Percentiles rank a stretch among this genome's conserved stretches.
Conservation (phyloP, 306 rosid species). For the Citrullus mucosospermus region DNA sequence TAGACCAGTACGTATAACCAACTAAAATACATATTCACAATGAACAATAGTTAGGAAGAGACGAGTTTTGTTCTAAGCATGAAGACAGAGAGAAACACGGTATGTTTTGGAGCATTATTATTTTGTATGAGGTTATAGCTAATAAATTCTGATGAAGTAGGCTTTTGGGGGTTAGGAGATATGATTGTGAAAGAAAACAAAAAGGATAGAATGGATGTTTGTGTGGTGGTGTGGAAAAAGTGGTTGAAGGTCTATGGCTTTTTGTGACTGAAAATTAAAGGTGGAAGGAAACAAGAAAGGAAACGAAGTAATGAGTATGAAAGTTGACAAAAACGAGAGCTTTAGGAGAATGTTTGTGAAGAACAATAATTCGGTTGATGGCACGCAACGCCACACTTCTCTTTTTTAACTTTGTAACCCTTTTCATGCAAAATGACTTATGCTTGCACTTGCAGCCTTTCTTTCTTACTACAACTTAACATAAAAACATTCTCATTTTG, state of each 20-base stretch:
- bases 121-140: neutral
- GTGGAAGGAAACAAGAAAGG: neutral
- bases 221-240: neutral
- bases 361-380: neutral
- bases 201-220: neutral
- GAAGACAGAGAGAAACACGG: neutral
- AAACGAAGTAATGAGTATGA: neutral
- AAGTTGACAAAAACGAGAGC: conserved; percentile 3
- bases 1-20: too few relatives aligned
- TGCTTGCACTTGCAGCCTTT: neutral
- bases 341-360: neutral
- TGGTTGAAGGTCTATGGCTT: neutral
- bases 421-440: neutral
- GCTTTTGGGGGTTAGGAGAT: neutral
- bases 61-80: neutral
- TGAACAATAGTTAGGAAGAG: neutral
- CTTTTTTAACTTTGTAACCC: neutral
- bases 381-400: neutral
- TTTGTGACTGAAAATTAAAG: neutral
- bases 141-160: neutral
- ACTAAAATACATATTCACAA: too few relatives aligned
- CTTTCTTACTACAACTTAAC: neutral
- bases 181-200: neutral
- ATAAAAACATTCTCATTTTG: neutral
- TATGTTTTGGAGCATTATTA: neutral